These are phyloP conservation scores for Phytomonas sp. DNA, from an alignment of 208 protist genomes.

Conservation along the genomic window DNA sequence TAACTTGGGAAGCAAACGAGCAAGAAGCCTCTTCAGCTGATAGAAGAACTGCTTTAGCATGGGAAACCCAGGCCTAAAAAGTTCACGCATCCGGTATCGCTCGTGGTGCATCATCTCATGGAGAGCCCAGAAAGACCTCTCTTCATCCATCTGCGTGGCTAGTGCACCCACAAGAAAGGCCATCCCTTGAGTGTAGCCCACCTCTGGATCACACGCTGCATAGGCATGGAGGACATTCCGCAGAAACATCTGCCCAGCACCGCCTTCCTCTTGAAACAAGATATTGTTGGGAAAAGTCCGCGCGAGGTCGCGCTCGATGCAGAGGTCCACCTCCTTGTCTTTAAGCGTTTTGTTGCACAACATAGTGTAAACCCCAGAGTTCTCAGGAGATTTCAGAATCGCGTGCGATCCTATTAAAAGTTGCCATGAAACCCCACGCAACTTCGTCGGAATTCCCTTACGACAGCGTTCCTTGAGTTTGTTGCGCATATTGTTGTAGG, in stretches of 20 bases:
- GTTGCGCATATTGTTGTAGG: conserved; percentile 53
- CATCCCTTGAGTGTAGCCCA: conserved; percentile 94
- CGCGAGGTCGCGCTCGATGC: conserved; percentile 73
- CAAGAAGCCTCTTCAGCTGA: conserved; percentile 76
- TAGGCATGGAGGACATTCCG: conserved; percentile 88
- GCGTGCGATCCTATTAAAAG: conserved; percentile 70
- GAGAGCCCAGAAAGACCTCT: conserved; percentile 90
- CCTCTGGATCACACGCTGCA: conserved; percentile 81
- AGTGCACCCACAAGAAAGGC: conserved; percentile 85
- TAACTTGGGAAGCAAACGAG: conserved; percentile 65
- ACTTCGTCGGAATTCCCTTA: conserved; percentile 77
- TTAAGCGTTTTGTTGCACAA: conserved; percentile 57
- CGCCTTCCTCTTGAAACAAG: conserved; percentile 76
- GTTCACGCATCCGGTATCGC: conserved; percentile 76
- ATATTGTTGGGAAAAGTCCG: conserved; percentile 88
- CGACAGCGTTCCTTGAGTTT: conserved; percentile 86
- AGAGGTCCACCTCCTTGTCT: conserved; percentile 47
- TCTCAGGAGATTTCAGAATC: conserved; percentile 59
- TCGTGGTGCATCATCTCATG: conserved; percentile 82
- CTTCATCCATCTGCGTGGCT: conserved; percentile 85
- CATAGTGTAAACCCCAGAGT: conserved; percentile 59
- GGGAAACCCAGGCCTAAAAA: conserved; percentile 86
- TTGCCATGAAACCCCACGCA: conserved; percentile 84
- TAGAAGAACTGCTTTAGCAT: conserved; percentile 87
- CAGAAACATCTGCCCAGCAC: conserved; percentile 80